Evolutionary conservation across 2,329 filamentous ascomycete species (phyloP).

Genomic region (Lasiodiplodia citricola): DNA sequence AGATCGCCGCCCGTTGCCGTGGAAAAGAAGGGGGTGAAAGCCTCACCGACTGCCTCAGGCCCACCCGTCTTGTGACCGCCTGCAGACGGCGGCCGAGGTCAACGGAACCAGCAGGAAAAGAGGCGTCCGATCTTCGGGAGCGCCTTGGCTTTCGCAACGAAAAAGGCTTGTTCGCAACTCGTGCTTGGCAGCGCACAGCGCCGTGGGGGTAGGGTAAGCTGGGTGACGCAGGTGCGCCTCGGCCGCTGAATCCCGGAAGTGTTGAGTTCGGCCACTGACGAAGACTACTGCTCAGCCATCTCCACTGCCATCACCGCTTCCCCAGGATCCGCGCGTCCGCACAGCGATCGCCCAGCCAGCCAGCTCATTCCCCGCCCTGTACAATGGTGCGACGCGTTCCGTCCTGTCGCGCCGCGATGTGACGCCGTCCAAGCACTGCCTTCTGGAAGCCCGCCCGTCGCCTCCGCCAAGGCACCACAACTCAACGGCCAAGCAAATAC

Average conservation of each 20-base stretch:
- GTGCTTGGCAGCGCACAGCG: not conserved
- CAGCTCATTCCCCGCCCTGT: not conserved
- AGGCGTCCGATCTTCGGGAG: not conserved
- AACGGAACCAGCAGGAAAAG: not conserved
- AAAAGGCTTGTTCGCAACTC: constrained; percentile 12
- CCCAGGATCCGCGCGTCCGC: not conserved
- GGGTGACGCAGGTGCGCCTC: not conserved
- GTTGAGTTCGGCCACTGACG: not conserved
- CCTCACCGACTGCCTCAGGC: not conserved
- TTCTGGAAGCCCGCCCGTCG: not conserved
- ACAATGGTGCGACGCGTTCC: no score
- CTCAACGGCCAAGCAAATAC: not conserved
- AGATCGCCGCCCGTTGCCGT: not conserved
- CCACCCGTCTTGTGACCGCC: not conserved
- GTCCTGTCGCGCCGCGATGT: not conserved
- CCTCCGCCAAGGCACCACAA: not conserved
- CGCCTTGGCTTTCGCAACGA: not conserved
- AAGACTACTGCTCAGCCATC: not conserved
- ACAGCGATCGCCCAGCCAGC: not conserved
- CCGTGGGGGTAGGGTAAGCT: not conserved
- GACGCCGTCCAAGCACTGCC: not conserved
- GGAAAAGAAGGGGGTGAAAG: not conserved
- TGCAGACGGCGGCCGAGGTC: not conserved
- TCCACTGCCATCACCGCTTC: not conserved
- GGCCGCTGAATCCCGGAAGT: not conserved